Conservation (phyloP, 306 rosid genomes). For the Bauhinia variegata region DNA sequence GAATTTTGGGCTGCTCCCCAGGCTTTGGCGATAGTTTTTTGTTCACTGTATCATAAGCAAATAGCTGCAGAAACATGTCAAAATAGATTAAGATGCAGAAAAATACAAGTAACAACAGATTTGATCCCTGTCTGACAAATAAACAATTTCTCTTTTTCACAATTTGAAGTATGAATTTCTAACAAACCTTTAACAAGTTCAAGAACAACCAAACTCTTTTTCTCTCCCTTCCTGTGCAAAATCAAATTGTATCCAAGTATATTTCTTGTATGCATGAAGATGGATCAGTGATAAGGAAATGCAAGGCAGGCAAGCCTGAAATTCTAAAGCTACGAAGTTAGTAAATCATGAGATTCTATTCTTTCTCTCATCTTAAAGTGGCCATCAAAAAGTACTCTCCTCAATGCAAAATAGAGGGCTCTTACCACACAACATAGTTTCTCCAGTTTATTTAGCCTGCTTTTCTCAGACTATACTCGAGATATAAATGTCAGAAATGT, state of each 20-base stretch:
- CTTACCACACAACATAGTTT: background rate
- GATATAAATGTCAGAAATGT: too few species aligned
- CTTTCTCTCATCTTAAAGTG: background rate
- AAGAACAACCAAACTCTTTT: too few species aligned
- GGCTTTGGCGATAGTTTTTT: constrained; percentile 69
- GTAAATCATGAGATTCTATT: background rate
- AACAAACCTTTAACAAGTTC: too few species aligned
- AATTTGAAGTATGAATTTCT: constrained; percentile 24
- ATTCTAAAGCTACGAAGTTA: background rate
- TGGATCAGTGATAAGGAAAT: background rate
- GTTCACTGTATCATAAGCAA: constrained; percentile 92
- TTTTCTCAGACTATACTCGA: too few species aligned
- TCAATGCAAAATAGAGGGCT: background rate
- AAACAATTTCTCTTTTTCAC: background rate
- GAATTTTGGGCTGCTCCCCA: constrained; percentile 76
- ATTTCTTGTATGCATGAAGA: constrained; percentile 2
- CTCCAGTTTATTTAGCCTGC: too few species aligned
- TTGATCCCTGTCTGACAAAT: constrained; percentile 12
- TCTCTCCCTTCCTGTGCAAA: background rate
- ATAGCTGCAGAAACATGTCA: constrained; percentile 66
- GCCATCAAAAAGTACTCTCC: constrained; percentile 1
- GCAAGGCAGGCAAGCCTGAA: background rate
- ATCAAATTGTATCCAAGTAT: background rate
- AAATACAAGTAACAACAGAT: constrained; percentile 9
- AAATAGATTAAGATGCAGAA: constrained; percentile 37